A percentile compares a stretch with the other conserved stretches of the same genome.
These are phyloP conservation scores for Nannizziopsis barbatae DNA, from an alignment of 2,329 filamentous ascomycete genomes.

Conservation along the genomic window DNA sequence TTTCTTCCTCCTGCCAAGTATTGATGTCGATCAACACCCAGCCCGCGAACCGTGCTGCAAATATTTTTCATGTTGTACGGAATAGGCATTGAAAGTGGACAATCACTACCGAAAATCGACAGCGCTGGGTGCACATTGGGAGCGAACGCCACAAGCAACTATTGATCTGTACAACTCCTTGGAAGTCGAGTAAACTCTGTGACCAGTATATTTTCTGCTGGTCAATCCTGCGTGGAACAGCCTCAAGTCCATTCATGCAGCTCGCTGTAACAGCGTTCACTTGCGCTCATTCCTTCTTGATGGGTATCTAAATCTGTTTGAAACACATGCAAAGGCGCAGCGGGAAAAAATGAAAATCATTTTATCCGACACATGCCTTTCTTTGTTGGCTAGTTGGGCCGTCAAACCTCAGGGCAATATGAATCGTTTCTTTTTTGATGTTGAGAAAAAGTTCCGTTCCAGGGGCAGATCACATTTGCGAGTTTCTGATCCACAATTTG, in stretches of 20 bases:
- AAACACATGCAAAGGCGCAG: no score
- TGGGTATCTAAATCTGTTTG: no score
- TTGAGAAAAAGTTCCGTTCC: no score
- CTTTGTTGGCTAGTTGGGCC: no score
- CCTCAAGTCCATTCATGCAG: background rate
- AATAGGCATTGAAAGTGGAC: background rate
- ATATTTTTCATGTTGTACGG: background rate
- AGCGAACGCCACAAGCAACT: background rate
- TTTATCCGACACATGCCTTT: no score
- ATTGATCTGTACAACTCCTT: slow-evolving; percentile 5
- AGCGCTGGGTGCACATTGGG: slow-evolving; percentile 3
- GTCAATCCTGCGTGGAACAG: background rate
- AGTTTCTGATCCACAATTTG: no score
- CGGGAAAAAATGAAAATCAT: no score
- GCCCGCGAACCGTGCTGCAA: background rate
- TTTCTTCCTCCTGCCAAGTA: background rate
- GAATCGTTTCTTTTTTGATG: no score
- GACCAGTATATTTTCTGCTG: background rate
- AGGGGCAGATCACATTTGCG: no score
- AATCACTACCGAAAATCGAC: slow-evolving; percentile 7
- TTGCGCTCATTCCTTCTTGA: no score
- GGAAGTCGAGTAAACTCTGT: background rate
- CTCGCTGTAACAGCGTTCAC: no score
- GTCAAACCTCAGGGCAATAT: no score
- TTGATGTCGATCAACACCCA: slow-evolving; percentile 2